Conservation (phyloP, 140 eudicot species). For the Ambrosia hybrid region DNA sequence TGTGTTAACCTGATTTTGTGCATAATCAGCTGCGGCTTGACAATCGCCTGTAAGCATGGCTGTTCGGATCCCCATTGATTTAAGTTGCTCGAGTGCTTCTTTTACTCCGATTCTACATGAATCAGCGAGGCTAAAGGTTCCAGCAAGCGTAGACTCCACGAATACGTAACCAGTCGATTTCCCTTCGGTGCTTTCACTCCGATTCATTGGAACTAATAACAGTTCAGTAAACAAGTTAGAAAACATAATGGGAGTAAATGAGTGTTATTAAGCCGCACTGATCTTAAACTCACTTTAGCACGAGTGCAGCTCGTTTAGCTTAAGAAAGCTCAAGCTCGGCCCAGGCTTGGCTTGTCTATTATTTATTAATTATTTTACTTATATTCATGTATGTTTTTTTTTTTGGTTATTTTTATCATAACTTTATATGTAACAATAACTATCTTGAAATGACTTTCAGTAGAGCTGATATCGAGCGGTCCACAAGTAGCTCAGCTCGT, state of each 20-base stretch:
- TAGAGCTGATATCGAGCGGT: too few species aligned
- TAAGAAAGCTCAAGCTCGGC: neutral
- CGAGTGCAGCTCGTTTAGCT: neutral
- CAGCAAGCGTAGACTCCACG: conserved; percentile 51
- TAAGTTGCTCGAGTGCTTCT: conserved; percentile 78
- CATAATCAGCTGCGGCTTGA: conserved; percentile 69
- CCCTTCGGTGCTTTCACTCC: conserved; percentile 51
- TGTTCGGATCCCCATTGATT: conserved; percentile 72
- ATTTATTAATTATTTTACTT: too few species aligned
- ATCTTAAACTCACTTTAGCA: neutral
- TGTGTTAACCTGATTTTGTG: conserved; percentile 72
- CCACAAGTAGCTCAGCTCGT: neutral
- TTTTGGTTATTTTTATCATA: neutral
- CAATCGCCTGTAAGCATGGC: conserved; percentile 92
- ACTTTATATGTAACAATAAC: too few species aligned
- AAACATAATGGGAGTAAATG: conserved; percentile 5
- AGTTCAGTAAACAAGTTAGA: conserved; percentile 19
- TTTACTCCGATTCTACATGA: conserved; percentile 75
- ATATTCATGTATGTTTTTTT: neutral
- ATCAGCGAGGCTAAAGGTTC: conserved; percentile 74
- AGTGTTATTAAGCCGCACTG: neutral
- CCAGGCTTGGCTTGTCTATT: neutral
- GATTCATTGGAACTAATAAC: conserved; percentile 47
- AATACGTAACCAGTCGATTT: conserved; percentile 66
- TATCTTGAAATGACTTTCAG: too few species aligned